phyloP scores from a whole-genome alignment of 805 yeast species.

The Candida multigemmis region DNA sequence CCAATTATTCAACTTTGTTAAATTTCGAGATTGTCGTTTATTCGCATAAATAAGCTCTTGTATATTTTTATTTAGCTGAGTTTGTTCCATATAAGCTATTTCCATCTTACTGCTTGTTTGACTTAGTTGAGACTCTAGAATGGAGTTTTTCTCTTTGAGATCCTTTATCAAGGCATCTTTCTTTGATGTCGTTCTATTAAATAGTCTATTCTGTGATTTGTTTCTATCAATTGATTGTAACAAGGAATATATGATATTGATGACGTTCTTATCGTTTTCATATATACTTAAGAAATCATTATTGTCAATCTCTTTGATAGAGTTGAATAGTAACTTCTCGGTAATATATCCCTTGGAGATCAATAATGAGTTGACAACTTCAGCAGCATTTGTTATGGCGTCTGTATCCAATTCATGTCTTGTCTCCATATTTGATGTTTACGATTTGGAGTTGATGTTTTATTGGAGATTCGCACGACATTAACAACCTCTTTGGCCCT shows the following conservation, averaged over 20 bases:
- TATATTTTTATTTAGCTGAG: conserved; percentile 10
- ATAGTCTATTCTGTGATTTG: conserved; percentile 19
- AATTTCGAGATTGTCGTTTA: conserved; percentile 18
- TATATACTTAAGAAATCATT: conserved; percentile 16
- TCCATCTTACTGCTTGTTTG: conserved; percentile 10
- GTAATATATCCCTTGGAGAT: conserved; percentile 25
- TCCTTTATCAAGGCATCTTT: conserved; percentile 19
- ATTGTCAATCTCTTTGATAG: conserved; percentile 18
- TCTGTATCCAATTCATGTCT: conserved; percentile 18
- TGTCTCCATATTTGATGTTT: background rate
- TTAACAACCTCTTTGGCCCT: background rate
- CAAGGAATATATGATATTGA: conserved; percentile 27
- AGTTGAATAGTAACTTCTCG: conserved; percentile 19
- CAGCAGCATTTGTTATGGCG: conserved; percentile 26
- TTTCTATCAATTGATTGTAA: conserved; percentile 21
- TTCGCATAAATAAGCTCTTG: conserved; percentile 10
- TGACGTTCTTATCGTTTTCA: conserved; percentile 26
- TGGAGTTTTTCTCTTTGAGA: conserved; percentile 12
- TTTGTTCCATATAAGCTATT: conserved; percentile 5
- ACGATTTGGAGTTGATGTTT: background rate
- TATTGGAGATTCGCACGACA: background rate
- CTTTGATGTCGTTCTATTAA: conserved; percentile 16
- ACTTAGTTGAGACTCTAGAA: conserved; percentile 11
- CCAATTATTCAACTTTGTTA: conserved; percentile 17
- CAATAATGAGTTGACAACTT: conserved; percentile 24